phyloP scores from a whole-genome alignment of 2,329 filamentous ascomycete genomes.

The Fusarium piperis region DNA sequence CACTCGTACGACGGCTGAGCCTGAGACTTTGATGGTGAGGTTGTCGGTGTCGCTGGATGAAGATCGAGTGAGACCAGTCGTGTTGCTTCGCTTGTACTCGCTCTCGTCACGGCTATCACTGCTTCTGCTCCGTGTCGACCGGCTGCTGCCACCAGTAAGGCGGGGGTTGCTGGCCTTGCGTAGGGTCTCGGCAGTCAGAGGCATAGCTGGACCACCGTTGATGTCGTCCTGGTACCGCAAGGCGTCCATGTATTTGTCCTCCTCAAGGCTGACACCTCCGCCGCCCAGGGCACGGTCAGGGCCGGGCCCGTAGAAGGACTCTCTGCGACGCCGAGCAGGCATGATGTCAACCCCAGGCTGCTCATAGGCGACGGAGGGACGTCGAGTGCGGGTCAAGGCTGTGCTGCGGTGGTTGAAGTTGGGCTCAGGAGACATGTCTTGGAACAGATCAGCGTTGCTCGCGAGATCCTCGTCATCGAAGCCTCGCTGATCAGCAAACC shows the following conservation, averaged over 20 bases:
- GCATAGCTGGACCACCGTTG: constrained; percentile 54
- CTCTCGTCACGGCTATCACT: constrained; percentile 71
- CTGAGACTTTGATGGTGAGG: constrained; percentile 69
- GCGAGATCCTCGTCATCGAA: constrained; percentile 53
- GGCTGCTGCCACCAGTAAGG: constrained; percentile 60
- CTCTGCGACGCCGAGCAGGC: constrained; percentile 48
- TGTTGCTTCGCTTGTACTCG: constrained; percentile 69
- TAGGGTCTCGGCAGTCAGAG: constrained; percentile 66
- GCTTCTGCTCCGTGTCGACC: constrained; percentile 68
- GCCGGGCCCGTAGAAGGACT: constrained; percentile 55
- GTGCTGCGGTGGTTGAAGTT: constrained; percentile 46
- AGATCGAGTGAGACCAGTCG: constrained; percentile 68
- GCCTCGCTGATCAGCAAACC: constrained; percentile 44
- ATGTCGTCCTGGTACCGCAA: constrained; percentile 64
- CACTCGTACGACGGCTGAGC: constrained; percentile 64
- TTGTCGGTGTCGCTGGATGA: constrained; percentile 64
- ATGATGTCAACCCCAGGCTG: constrained; percentile 53
- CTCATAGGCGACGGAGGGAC: constrained; percentile 51
- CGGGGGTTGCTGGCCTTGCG: constrained; percentile 57
- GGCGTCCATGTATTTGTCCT: constrained; percentile 52
- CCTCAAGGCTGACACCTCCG: constrained; percentile 48
- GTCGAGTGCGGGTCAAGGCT: constrained; percentile 47
- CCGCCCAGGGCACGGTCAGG: constrained; percentile 46
- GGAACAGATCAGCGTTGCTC: constrained; percentile 49
- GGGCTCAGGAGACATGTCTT: constrained; percentile 50